A percentile compares a stretch with the other conserved stretches of the same genome.
Conservation (phyloP, 495 filamentous ascomycete genomes). For the Acidomyces sp. region DNA sequence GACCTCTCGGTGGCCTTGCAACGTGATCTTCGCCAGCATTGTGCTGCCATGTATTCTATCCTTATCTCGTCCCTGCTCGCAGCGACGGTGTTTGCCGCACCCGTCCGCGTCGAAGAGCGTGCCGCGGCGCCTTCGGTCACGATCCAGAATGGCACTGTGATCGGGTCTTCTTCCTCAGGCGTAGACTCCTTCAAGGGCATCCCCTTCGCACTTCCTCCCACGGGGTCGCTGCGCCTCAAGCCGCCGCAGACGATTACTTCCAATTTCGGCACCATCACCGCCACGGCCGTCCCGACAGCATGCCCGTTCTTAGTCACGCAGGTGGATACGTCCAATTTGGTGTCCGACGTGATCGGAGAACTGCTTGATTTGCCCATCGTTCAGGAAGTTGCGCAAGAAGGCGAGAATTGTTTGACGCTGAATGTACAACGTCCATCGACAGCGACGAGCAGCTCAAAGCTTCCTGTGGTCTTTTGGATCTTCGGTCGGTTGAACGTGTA, state of each 20-base stretch:
- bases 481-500: conserved; percentile 33
- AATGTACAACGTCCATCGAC: conserved; percentile 48
- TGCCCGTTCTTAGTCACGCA: conserved; percentile 35
- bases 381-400: conserved; percentile 28
- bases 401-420: conserved; percentile 53
- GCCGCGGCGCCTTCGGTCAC: conserved; percentile 6
- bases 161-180: conserved; percentile 1
- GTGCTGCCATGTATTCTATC: not conserved
- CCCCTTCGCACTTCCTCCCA: conserved; percentile 50
- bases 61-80: not conserved
- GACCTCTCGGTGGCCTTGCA: no score
- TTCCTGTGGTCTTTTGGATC: conserved; percentile 59
- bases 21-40: no score
- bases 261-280: conserved; percentile 23
- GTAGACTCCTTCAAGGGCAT: conserved; percentile 44
- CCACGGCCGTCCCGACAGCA: conserved; percentile 17
- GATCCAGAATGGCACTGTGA: conserved; percentile 13
- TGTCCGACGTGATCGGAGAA: conserved; percentile 36
- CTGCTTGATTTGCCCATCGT: conserved; percentile 46
- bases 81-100: not conserved
- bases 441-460: conserved; percentile 38
- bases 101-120: conserved; percentile 2
- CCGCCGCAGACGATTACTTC: conserved; percentile 41
- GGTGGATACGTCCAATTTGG: conserved; percentile 30
- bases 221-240: conserved; percentile 44